Evolutionary conservation across 805 yeast species (phyloP).

Genomic region (Hagleromyces aurorensis): DNA sequence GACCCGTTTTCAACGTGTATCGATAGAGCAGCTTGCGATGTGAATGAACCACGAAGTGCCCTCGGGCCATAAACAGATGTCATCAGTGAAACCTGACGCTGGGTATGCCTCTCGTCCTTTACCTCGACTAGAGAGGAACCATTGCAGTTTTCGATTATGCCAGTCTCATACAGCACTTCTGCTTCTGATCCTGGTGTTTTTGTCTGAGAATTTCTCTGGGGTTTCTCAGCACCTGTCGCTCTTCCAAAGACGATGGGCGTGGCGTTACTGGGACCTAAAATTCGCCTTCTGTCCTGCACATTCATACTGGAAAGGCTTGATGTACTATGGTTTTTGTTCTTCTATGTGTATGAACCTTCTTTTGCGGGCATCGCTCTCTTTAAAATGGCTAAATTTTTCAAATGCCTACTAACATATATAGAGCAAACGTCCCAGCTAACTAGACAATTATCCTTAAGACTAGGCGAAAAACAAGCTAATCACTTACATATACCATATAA

Average conservation of each 20-base stretch:
- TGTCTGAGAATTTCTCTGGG: constrained; percentile 5
- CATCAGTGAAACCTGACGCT: constrained; percentile 39
- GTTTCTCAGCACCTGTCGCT: constrained; percentile 12
- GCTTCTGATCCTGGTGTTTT: too few species aligned
- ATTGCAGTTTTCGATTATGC: constrained; percentile 59
- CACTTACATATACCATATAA: too few species aligned
- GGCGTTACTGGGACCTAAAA: constrained; percentile 74
- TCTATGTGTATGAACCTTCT: too few species aligned
- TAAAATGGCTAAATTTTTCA: too few species aligned
- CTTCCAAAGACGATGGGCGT: constrained; percentile 39
- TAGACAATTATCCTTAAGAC: too few species aligned
- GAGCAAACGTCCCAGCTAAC: too few species aligned
- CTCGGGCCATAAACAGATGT: constrained; percentile 83
- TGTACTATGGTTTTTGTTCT: too few species aligned
- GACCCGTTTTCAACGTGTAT: constrained; percentile 39
- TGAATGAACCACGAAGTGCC: constrained; percentile 70
- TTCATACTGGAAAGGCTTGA: too few species aligned
- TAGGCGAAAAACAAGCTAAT: too few species aligned
- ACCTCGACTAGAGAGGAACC: constrained; percentile 81
- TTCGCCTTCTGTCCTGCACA: constrained; percentile 66
- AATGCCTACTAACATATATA: too few species aligned
- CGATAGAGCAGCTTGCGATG: constrained; percentile 55
- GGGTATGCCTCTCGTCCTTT: constrained; percentile 22
- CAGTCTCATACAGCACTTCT: constrained; percentile 49
- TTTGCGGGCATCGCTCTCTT: too few species aligned